These are phyloP conservation scores for Salix suchowensis DNA, from an alignment of 345 rosid genomes.

Conservation along the genomic window DNA sequence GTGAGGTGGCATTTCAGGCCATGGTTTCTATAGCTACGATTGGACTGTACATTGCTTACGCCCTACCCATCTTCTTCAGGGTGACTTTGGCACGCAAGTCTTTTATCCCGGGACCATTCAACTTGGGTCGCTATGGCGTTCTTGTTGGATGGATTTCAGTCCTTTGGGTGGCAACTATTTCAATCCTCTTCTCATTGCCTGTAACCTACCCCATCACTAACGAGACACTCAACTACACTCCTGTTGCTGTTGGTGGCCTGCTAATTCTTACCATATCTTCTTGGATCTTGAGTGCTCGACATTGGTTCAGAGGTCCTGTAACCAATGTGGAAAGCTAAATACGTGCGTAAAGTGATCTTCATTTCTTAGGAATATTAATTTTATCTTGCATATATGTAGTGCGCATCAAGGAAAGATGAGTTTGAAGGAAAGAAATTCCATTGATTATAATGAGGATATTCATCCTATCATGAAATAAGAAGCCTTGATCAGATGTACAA, in stretches of 20 bases:
- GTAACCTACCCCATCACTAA: constrained; percentile 74
- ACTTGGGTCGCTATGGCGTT: constrained; percentile 61
- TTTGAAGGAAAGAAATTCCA: neutral
- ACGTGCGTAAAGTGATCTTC: neutral
- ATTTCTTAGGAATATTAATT: neutral
- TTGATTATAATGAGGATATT: neutral
- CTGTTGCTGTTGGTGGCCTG: constrained; percentile 80
- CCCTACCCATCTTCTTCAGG: constrained; percentile 74
- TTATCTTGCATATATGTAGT: neutral
- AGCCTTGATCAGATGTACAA: neutral
- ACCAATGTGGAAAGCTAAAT: constrained; percentile 49
- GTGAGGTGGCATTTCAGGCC: constrained; percentile 86
- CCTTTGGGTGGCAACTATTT: constrained; percentile 82
- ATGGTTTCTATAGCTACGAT: constrained; percentile 97
- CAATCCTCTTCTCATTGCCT: constrained; percentile 88
- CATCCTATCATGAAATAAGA: neutral
- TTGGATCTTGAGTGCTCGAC: constrained; percentile 69
- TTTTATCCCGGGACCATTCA: constrained; percentile 75
- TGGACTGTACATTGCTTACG: constrained; percentile 92
- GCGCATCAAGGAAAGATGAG: neutral
- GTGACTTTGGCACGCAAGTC: constrained; percentile 77
- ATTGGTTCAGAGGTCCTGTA: constrained; percentile 85
- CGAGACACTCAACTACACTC: constrained; percentile 88
- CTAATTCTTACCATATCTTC: constrained; percentile 42
- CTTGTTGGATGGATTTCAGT: constrained; percentile 84